Percentiles rank a stretch among this genome's conserved stretches.
Conservation (phyloP, 768 basidiomycete genomes). For the Lactarius trivialis region DNA sequence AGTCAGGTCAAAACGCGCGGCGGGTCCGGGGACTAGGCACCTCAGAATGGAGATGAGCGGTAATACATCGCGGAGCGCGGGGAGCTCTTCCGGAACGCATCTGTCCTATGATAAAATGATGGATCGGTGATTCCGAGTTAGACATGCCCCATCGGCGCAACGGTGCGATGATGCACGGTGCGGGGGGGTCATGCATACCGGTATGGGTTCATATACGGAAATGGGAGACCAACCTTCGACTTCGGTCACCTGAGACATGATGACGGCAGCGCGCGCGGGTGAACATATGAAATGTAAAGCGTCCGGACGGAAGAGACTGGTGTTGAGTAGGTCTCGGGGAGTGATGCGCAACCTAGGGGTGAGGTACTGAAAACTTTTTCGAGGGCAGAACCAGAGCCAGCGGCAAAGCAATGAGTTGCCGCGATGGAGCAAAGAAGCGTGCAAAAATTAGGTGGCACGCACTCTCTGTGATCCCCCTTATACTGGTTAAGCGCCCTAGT, state of each 20-base stretch:
- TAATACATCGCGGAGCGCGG: slow-evolving; percentile 54
- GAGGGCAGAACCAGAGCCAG: neutral
- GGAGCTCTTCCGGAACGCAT: slow-evolving; percentile 74
- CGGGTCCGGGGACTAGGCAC: slow-evolving; percentile 30
- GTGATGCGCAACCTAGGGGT: slow-evolving; percentile 65
- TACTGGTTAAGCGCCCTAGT: slow-evolving; percentile 73
- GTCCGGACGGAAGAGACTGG: slow-evolving; percentile 43
- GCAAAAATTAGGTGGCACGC: slow-evolving; percentile 20
- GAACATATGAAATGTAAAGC: slow-evolving; percentile 83
- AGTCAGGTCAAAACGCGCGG: neutral
- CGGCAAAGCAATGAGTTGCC: neutral
- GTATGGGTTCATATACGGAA: slow-evolving; percentile 81
- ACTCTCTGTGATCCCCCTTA: slow-evolving; percentile 67
- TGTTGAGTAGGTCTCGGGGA: slow-evolving; percentile 57
- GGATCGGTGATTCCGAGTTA: slow-evolving; percentile 4
- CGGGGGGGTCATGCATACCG: slow-evolving; percentile 42
- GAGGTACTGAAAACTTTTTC: slow-evolving; percentile 76
- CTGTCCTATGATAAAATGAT: slow-evolving; percentile 43
- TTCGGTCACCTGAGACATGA: slow-evolving; percentile 56
- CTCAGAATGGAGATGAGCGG: slow-evolving; percentile 62
- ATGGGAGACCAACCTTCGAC: slow-evolving; percentile 55
- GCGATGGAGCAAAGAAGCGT: slow-evolving; percentile 12
- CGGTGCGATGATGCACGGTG: neutral
- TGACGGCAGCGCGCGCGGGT: slow-evolving; percentile 57
- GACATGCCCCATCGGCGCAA: neutral